Evolutionary conservation across 179 eudicot genomes (phyloP).

Genomic region (Actinidia arguta): DNA sequence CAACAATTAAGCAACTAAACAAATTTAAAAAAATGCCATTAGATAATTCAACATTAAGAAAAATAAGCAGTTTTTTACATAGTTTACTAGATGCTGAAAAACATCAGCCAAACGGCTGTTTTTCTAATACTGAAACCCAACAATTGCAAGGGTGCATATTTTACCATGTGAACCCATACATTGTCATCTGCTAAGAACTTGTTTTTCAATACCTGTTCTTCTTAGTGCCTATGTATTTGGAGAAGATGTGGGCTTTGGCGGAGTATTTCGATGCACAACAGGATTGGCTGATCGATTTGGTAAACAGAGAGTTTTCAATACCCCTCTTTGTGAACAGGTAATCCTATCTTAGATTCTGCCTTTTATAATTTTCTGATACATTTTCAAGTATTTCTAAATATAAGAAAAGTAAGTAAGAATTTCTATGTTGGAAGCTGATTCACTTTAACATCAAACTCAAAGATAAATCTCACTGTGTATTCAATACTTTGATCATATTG

Average conservation of each 20-base stretch:
- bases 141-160: neutral
- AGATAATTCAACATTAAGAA: neutral
- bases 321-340: slow-evolving; percentile 99
- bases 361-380: neutral
- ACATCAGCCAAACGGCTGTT: neutral
- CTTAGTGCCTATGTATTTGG: slow-evolving; percentile 90
- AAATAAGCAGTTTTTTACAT: neutral
- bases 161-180: too few species aligned
- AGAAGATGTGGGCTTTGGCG: slow-evolving; percentile 97
- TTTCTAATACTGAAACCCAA: neutral
- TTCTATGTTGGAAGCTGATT: neutral
- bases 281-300: slow-evolving; percentile 89
- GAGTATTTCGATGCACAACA: slow-evolving; percentile 93
- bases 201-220: neutral
- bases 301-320: slow-evolving; percentile 82
- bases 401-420: neutral
- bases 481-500: neutral
- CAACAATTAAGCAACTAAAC: too few species aligned
- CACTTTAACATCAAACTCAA: neutral
- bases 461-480: neutral
- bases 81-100: neutral
- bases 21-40: too few species aligned
- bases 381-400: neutral
- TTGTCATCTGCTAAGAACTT: neutral
- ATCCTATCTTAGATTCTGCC: neutral